Percentiles rank a stretch among this genome's conserved stretches.
Evolutionary conservation across 768 basidiomycete species (phyloP).

Genomic region (Cyathus striatus): DNA sequence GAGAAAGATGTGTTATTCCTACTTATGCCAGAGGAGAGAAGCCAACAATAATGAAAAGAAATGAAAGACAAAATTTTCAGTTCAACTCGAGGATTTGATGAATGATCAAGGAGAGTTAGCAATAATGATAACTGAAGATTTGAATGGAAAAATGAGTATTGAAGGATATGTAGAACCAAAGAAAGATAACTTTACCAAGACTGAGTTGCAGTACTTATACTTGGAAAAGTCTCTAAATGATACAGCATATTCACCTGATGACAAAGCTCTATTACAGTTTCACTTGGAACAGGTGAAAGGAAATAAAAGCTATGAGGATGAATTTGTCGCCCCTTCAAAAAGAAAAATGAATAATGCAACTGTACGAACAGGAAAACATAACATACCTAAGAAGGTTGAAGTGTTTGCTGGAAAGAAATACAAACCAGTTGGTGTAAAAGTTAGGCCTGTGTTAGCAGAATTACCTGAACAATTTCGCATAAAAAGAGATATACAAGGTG

Average conservation of each 20-base stretch:
- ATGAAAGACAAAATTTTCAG: slow-evolving; percentile 7
- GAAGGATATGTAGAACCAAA: neutral
- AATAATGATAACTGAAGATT: slow-evolving; percentile 3
- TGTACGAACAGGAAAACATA: neutral
- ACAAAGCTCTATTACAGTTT: neutral
- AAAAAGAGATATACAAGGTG: slow-evolving; percentile 15
- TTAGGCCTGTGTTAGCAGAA: slow-evolving; percentile 14
- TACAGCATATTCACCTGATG: neutral
- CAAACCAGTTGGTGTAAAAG: slow-evolving; percentile 22
- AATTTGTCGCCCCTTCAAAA: neutral
- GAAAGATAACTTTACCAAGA: neutral
- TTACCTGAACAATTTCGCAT: slow-evolving; percentile 19
- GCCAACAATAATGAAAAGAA: neutral
- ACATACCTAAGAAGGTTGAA: neutral
- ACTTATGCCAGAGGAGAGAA: slow-evolving; percentile 7
- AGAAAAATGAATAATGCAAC: neutral
- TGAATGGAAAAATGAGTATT: neutral
- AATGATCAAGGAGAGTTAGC: slow-evolving; percentile 9
- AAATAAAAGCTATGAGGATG: neutral
- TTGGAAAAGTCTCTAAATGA: neutral
- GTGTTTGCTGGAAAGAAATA: slow-evolving; percentile 16
- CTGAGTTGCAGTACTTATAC: neutral
- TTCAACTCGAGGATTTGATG: slow-evolving; percentile 8
- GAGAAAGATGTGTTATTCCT: slow-evolving; percentile 4
- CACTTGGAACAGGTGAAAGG: neutral